Evolutionary conservation across 768 basidiomycete genomes (phyloP).

Genomic region (Butyriboletus loyo): DNA sequence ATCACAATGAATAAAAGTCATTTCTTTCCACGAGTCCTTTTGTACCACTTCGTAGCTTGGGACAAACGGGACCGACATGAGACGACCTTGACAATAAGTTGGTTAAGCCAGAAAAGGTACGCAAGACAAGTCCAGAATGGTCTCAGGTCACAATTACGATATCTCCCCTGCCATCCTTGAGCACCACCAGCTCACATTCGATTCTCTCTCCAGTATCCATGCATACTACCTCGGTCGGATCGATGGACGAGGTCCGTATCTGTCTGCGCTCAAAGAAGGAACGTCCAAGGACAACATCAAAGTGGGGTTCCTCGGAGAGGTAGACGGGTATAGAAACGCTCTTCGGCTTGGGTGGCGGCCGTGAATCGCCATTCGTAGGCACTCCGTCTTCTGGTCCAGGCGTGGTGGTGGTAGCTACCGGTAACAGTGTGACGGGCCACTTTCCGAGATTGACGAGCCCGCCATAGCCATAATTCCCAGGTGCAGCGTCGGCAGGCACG

Average conservation of each 20-base stretch:
- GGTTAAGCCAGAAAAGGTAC: background rate
- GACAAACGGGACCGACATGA: background rate
- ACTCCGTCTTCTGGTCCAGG: background rate
- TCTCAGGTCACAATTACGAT: conserved; percentile 77
- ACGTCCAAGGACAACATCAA: conserved; percentile 91
- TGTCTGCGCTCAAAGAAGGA: conserved; percentile 81
- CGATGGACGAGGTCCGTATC: conserved; percentile 76
- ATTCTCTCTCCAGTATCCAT: conserved; percentile 91
- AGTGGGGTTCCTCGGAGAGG: conserved; percentile 92
- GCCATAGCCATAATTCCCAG: conserved; percentile 91
- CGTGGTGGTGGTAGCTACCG: conserved; percentile 14
- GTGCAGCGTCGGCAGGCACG: conserved; percentile 81
- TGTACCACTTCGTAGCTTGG: background rate
- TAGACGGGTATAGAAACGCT: conserved; percentile 62
- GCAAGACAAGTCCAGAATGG: background rate
- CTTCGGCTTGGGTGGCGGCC: conserved; percentile 30
- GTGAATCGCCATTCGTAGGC: background rate
- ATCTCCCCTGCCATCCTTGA: conserved; percentile 88
- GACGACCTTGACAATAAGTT: background rate
- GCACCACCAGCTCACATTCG: conserved; percentile 86
- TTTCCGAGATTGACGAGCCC: conserved; percentile 83
- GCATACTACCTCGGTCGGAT: conserved; percentile 88
- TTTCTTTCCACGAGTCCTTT: background rate
- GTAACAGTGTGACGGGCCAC: conserved; percentile 77
- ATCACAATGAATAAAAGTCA: background rate